A percentile compares a stretch with the other conserved stretches of the same genome.
Evolutionary conservation across 306 rosid species (phyloP).

Genomic region (Vigna unguiculata): DNA sequence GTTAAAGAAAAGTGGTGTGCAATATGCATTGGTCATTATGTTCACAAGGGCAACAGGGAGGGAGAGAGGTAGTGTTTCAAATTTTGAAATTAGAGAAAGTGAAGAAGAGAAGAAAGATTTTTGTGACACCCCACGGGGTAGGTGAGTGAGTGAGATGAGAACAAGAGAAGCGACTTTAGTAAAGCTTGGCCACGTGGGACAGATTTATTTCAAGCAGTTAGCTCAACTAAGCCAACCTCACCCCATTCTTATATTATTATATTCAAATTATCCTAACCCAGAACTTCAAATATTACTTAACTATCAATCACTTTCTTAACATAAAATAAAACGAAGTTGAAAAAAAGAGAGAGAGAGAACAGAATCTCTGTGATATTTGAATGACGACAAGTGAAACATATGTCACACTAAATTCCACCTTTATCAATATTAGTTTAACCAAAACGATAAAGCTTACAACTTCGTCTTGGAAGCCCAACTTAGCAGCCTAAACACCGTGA

Average conservation of each 20-base stretch:
- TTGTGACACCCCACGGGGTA: constrained; percentile 42
- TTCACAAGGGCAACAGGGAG: constrained; percentile 47
- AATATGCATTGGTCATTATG: constrained; percentile 47
- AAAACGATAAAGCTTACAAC: constrained; percentile 70
- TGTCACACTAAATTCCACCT: constrained; percentile 62
- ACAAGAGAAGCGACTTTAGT: constrained; percentile 46
- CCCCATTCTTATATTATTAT: constrained; percentile 18
- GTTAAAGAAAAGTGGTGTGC: constrained; percentile 46
- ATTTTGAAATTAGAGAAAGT: constrained; percentile 71
- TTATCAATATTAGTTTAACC: constrained; percentile 52
- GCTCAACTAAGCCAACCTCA: constrained; percentile 50
- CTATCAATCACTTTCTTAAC: constrained; percentile 31
- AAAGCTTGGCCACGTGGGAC: constrained; percentile 66
- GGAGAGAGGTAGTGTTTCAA: constrained; percentile 68
- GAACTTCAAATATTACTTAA: constrained; percentile 39
- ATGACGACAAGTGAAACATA: constrained; percentile 77
- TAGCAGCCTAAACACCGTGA: constrained; percentile 63
- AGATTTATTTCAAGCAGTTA: constrained; percentile 45
- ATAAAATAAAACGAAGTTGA: background rate
- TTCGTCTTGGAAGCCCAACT: constrained; percentile 67
- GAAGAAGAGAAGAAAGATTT: constrained; percentile 40
- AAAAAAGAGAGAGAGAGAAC: constrained; percentile 38
- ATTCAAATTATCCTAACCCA: constrained; percentile 29
- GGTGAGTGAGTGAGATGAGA: constrained; percentile 53
- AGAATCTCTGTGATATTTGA: constrained; percentile 75